Base-by-base conservation (phyloP, 2,329 filamentous ascomycete species). In the Lachnellula suecica region DNA sequence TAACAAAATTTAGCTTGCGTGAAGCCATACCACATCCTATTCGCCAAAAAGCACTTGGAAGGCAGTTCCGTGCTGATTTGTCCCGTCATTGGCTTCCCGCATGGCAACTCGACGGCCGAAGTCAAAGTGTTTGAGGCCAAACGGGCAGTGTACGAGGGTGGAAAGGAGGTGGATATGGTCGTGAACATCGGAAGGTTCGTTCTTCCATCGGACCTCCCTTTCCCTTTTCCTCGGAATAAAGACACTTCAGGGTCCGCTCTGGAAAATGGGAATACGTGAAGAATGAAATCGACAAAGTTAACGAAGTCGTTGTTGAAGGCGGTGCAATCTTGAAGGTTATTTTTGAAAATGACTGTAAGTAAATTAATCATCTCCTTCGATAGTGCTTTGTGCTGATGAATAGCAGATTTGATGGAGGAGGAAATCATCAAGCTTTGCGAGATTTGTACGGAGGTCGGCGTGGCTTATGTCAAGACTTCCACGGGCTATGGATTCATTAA, bases 401-500 rank as follows among this genome's bases (percentile, higher is more conserved):
- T 43, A 37, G 1, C 13, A 19, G 37, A 76, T 55, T 72, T 84
- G 0, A 24, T 70, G 2, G 68, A 78, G 0, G 61, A 74, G 10
- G 73, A 83, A 34, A 81, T 84, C 46, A 58, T 73, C 8, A 70
- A 66, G 5, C 69, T 85, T 0, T 84, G 81, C 60, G 60, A 75
- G 62, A 81, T 84, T 25, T 84, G 82, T 62, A 75, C 75, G 0
- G 63, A 70, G 0, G 31, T 79, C 0, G 67, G 66, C 0, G 81
- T 84, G 0, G 80, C 74, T 0, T 85, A 82, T 51, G 74, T 84
- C 57, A 84, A 84, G 70, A 84, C 82, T 0, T 81, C 78, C 1
- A 83, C 81, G 0, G 81, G 82, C 1, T 84, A 82, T 57, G 81
- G 80, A 0, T 83, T 84, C 40, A 78, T 82, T 13, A 84, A 83